These are phyloP conservation scores for Lecanicillium sp. DNA, from an alignment of 2,329 filamentous ascomycete species.

Conservation along the genomic window DNA sequence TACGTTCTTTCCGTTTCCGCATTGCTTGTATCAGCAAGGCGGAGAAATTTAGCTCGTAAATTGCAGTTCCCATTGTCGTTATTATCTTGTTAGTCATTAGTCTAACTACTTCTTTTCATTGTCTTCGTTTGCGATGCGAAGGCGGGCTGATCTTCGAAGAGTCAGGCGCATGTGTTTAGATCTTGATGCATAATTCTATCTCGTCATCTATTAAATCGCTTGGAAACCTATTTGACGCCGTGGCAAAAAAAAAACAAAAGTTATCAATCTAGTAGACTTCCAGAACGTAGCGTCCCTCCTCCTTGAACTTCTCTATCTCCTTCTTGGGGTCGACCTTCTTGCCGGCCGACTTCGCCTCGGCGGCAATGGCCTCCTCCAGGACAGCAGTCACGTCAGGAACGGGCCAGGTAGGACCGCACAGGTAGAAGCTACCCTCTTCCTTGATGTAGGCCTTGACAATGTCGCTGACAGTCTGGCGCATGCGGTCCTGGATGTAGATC, in stretches of 20 bases:
- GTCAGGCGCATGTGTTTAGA: no score
- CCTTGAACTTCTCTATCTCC: slow-evolving; percentile 97
- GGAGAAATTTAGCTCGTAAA: no score
- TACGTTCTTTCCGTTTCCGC: no score
- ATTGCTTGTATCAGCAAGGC: no score
- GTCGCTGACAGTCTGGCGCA: slow-evolving; percentile 78
- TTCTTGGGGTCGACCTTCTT: slow-evolving; percentile 81
- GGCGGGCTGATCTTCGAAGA: no score
- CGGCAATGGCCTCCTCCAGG: slow-evolving; percentile 82
- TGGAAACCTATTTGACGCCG: slow-evolving; percentile 8
- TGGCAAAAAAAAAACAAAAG: slow-evolving; percentile 17
- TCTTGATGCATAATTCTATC: no score
- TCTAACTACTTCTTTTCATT: no score
- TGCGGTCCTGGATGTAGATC: slow-evolving; percentile 98
- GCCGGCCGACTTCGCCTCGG: slow-evolving; percentile 61
- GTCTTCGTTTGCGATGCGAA: no score
- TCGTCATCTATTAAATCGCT: background rate
- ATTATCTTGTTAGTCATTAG: no score
- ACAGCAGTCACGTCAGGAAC: slow-evolving; percentile 95
- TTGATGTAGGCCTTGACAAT: slow-evolving; percentile 82
- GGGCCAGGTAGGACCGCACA: slow-evolving; percentile 97
- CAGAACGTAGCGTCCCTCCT: slow-evolving; percentile 86
- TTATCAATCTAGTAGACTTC: slow-evolving; percentile 73
- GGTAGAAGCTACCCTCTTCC: slow-evolving; percentile 89
- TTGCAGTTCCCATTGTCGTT: no score